Conservation (phyloP, 306 rosid genomes). For the Ammopiptanthus mongolicus region DNA sequence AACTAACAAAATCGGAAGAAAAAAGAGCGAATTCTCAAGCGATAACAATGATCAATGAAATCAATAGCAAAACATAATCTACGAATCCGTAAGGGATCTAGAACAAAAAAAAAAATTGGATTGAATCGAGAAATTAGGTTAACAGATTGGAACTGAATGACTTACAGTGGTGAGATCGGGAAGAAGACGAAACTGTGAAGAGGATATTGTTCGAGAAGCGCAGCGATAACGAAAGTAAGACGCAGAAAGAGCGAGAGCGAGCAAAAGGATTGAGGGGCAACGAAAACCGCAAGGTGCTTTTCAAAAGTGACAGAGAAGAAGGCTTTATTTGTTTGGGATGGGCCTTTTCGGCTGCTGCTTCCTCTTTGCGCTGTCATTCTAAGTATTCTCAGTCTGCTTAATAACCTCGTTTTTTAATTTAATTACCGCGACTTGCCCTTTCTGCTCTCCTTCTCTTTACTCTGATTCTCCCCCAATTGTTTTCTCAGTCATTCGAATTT, state of each 20-base stretch:
- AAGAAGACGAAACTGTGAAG: conserved; percentile 52
- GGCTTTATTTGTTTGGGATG: conserved; percentile 49
- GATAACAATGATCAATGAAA: background rate
- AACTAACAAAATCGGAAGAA: conserved; percentile 15
- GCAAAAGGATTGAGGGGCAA: conserved; percentile 23
- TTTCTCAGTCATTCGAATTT: too few relatives aligned
- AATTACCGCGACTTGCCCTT: conserved; percentile 20
- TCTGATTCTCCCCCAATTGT: too few relatives aligned
- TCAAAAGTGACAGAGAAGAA: conserved; percentile 36
- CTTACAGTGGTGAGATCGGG: conserved; percentile 82
- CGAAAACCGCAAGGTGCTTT: conserved; percentile 46
- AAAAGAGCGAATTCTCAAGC: background rate
- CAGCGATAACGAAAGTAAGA: conserved; percentile 35
- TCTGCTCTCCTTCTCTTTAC: background rate
- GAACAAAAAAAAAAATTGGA: background rate
- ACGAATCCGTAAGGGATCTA: conserved; percentile 57
- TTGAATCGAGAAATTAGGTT: conserved; percentile 22
- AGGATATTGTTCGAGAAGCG: conserved; percentile 65
- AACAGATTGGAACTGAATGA: conserved; percentile 29
- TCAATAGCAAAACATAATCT: background rate
- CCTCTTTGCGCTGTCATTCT: conserved; percentile 42
- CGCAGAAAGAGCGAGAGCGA: conserved; percentile 23
- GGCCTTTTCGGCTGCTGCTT: conserved; percentile 50
- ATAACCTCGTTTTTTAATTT: conserved; percentile 29
- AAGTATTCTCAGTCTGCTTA: conserved; percentile 18